Base-by-base conservation (phyloP, 169 alveolate genomes). In the Fabrea salina region DNA sequence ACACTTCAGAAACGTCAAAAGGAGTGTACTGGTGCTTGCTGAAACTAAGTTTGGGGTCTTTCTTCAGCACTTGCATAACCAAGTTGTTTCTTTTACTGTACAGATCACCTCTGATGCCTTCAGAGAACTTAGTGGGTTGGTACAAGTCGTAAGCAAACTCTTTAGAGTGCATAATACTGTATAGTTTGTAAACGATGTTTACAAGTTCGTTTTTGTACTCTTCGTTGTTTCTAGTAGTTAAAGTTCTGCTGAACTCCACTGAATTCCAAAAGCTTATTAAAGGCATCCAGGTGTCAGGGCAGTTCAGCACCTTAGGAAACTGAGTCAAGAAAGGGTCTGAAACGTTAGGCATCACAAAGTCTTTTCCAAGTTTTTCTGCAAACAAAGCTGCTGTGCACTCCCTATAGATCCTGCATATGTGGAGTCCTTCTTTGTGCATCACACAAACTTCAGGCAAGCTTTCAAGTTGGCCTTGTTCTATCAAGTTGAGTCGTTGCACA, bases 301-400 rank as follows among this genome's bases (percentile, higher is more conserved):
- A 74, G 33, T 74, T 50, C 39, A 74, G 11, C 1, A 74, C 39
- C 22, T 40, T 74, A 5, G 81, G 81, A 51, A 74, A 74, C 27
- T 74, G 81, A 1, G 81, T 74, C 33, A 74, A 37, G 25, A 74
- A 50, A 19, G 71, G 44, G 11, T 74, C 81, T 47, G 79, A 41
- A n/a, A 49, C 37, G 3, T 70, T 47, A 0, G 79, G 79, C n/a
- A 70, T 39, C 22, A 25, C 37, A 33, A 70, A 70, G 49, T 49
- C 37, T 41, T 70, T 27, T 22, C 44, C 66, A 44, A 66, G 11
- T 44, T 37, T 47, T 37, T 25, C 41, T 25, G 66, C 13, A 43
- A 70, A 47, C 5, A 47, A 37, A n/a, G 41, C 32, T 4, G 79
- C 79, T 6, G 30, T 25, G 32, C 49, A 70, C 44, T 70, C 79